Percentiles rank a stretch among this genome's conserved stretches.
Conservation (phyloP, 2,329 filamentous ascomycete genomes). For the Arthroderma sp. region DNA sequence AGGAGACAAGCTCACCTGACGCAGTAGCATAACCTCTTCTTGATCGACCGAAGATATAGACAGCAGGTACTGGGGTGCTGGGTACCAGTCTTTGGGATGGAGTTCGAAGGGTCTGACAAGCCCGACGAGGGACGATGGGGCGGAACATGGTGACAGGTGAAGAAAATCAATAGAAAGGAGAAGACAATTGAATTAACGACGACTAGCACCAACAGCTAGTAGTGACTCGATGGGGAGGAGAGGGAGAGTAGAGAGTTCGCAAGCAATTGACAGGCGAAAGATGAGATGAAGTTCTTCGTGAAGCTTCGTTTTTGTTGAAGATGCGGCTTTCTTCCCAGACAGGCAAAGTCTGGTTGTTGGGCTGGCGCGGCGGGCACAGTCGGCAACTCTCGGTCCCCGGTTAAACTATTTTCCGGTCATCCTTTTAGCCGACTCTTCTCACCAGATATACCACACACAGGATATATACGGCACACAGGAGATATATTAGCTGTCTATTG, state of each 20-base stretch:
- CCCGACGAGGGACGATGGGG: conserved; percentile 36
- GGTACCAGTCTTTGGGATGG: conserved; percentile 24
- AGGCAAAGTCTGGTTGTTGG: conserved; percentile 5
- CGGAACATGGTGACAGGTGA: conserved; percentile 36
- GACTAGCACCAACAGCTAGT: neutral
- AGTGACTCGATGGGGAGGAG: conserved; percentile 11
- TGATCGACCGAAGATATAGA: conserved; percentile 38
- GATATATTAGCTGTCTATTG: no score
- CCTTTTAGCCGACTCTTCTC: no score
- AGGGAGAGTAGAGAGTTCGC: conserved; percentile 14
- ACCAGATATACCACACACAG: no score
- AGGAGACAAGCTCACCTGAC: conserved; percentile 24
- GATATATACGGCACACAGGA: no score
- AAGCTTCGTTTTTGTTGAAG: conserved; percentile 7
- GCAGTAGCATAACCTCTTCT: conserved; percentile 45
- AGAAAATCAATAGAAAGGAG: conserved; percentile 14
- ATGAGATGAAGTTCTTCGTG: neutral
- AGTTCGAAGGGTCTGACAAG: conserved; percentile 31
- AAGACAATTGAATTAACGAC: conserved; percentile 12
- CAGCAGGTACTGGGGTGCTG: conserved; percentile 23
- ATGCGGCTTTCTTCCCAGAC: conserved; percentile 2
- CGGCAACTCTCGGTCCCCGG: conserved; percentile 6
- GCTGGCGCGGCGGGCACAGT: conserved; percentile 4
- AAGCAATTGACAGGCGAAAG: neutral
- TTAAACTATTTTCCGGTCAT: no score